Percentiles rank a stretch among this genome's conserved stretches.
Evolutionary conservation across 1,284 basidiomycete genomes (phyloP).

Genomic region (Apiotrichum veenhuisii): DNA sequence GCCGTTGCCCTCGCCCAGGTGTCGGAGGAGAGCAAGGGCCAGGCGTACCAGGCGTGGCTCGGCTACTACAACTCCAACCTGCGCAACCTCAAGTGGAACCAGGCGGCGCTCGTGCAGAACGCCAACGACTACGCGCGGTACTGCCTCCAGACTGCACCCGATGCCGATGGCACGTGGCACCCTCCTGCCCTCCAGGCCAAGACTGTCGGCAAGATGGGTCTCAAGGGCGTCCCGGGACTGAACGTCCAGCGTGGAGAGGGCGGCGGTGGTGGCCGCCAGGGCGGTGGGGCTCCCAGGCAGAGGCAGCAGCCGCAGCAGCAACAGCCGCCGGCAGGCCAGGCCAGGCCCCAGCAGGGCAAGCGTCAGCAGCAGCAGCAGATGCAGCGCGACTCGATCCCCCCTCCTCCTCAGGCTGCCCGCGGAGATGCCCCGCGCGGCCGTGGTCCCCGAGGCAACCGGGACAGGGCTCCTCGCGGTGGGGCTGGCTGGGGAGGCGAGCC

Average conservation of each 20-base stretch:
- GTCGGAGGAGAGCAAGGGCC: conserved; percentile 51
- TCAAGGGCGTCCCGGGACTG: conserved; percentile 54
- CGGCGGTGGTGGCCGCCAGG: conserved; percentile 10
- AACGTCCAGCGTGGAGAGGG: conserved; percentile 28
- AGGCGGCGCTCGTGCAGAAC: conserved; percentile 51
- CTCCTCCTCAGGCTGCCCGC: background rate
- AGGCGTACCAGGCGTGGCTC: conserved; percentile 58
- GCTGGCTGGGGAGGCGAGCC: background rate
- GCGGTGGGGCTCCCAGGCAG: conserved; percentile 3
- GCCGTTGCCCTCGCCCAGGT: conserved; percentile 33
- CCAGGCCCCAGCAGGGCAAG: background rate
- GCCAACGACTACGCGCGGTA: conserved; percentile 55
- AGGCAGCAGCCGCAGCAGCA: conserved; percentile 4
- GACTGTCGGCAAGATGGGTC: conserved; percentile 61
- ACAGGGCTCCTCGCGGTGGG: conserved; percentile 1
- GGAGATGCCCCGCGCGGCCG: conserved; percentile 7
- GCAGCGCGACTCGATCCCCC: background rate
- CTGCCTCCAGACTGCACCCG: conserved; percentile 52
- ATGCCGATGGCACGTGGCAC: conserved; percentile 24
- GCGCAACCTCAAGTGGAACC: conserved; percentile 52
- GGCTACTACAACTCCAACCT: conserved; percentile 60
- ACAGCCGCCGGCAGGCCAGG: background rate
- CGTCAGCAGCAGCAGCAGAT: conserved; percentile 17
- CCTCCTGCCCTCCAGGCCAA: conserved; percentile 54
- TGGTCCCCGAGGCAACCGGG: conserved; percentile 11